Evolutionary conservation across 192 early-diverging fungal species (phyloP), one percentile per base, ranked within the genome.

Genomic region (Piromyces finnis): DNA sequence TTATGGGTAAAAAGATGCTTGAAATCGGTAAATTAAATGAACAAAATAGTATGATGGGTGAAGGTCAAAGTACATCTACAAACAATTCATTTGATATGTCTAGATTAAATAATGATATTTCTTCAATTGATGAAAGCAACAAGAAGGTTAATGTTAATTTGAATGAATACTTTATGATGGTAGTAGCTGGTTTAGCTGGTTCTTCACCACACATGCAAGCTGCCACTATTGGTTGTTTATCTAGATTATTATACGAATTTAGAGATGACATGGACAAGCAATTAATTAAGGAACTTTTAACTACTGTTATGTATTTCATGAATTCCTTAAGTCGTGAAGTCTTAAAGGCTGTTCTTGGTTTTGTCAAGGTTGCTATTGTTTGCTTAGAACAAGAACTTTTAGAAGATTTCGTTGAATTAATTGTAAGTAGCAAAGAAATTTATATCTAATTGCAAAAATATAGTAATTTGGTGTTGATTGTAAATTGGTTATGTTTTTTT

Each of bases 201-300:
- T 89, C 90, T 36, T 95, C 95, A 17, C 87, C 94, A 9, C 89
- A 94, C 79, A 97, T 99, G 95, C 93, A 97, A 51, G 93, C 92
- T 82, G 97, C 97, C 6, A 90, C 96, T 0, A 91, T 98, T 30
- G 90, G 94, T 1, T 89, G 93, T 15, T 83, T 98, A 28, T 92
- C 93, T 11, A 87, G 97, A 22, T 85, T 95, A n/a, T 81, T 98
- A 80, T 99, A 96, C 78, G 97, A 99, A 86, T 98, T 98, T 89
- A 88, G 77, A 88, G 88, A 88, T 81, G 87, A 91, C 78, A 81
- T 99, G 78, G 86, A 89, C 77, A 81, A 84, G 29, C 83, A 88
- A 13, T 86, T 94, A 82, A 81, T 92, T 5, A 87, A 91, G 15
- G 92, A 96, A 83, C 86, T 98, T 41, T 82, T 99, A 79, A 83